Conservation (phyloP, 768 basidiomycete species). For the Rhodotorula diobovata region DNA sequence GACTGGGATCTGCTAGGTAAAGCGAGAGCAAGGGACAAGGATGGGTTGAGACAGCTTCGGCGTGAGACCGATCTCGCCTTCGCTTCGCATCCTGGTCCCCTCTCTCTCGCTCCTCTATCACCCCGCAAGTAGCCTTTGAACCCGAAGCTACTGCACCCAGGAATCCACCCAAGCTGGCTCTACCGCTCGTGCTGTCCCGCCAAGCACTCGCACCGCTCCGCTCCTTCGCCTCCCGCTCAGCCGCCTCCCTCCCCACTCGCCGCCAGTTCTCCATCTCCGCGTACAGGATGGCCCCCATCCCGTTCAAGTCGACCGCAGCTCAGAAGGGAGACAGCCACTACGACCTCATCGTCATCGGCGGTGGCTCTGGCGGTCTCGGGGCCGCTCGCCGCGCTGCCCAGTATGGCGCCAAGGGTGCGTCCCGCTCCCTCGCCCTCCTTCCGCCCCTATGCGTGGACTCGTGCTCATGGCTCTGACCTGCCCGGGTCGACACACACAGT, state of each 20-base stretch:
- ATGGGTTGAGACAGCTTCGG: too few species aligned
- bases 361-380: constrained; percentile 84
- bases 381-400: constrained; percentile 81
- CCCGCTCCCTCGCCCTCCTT: background rate
- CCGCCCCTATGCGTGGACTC: background rate
- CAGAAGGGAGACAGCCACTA: constrained; percentile 36
- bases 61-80: too few species aligned
- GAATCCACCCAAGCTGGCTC: background rate
- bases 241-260: background rate
- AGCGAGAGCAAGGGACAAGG: too few species aligned
- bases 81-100: too few species aligned
- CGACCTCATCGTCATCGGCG: constrained; percentile 44
- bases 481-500: too few species aligned
- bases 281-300: constrained; percentile 33
- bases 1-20: too few species aligned
- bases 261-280: background rate
- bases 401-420: constrained; percentile 77
- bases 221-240: background rate
- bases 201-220: background rate
- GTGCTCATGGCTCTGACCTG: background rate
- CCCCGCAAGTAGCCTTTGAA: background rate
- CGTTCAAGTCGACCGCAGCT: constrained; percentile 24
- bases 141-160: background rate
- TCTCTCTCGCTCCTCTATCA: background rate
- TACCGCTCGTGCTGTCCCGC: background rate